A percentile compares a stretch with the other conserved stretches of the same genome.
phyloP scores from a whole-genome alignment of 306 rosid genomes.

The Sicyos baderoa region DNA sequence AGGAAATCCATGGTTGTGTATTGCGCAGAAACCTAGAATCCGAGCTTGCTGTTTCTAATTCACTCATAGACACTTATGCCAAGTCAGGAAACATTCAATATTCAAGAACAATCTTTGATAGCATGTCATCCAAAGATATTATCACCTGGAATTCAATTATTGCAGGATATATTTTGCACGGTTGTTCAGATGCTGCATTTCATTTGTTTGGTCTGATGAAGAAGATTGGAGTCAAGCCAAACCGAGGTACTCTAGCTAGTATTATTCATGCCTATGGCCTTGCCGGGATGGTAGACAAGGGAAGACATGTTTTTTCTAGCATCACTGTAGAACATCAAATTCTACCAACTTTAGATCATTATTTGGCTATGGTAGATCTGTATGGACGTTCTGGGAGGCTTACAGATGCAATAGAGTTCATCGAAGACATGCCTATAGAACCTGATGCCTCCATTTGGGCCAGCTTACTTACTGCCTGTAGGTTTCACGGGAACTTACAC shows the following conservation, averaged over 20 bases:
- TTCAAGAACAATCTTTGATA: conserved; percentile 54
- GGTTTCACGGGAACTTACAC: conserved; percentile 51
- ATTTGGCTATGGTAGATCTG: conserved; percentile 60
- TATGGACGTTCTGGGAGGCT: conserved; percentile 84
- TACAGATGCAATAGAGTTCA: conserved; percentile 57
- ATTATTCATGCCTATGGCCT: conserved; percentile 63
- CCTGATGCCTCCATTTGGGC: conserved; percentile 66
- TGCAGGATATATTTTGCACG: conserved; percentile 64
- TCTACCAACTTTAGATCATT: conserved; percentile 65
- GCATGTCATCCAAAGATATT: conserved; percentile 57
- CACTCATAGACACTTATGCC: conserved; percentile 66
- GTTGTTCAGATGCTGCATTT: conserved; percentile 51
- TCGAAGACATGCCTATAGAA: conserved; percentile 62
- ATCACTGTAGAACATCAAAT: conserved; percentile 48
- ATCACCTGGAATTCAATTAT: conserved; percentile 83
- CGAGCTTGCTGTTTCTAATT: conserved; percentile 51
- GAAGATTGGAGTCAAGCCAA: conserved; percentile 48
- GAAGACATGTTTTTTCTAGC: conserved; percentile 53
- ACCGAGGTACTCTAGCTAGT: conserved; percentile 69
- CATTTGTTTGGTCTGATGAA: conserved; percentile 57
- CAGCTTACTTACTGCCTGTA: conserved; percentile 64
- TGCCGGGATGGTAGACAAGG: conserved; percentile 57
- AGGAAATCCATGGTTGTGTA: conserved; percentile 74
- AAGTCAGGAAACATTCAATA: conserved; percentile 67
- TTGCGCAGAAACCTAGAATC: conserved; percentile 55